Percentiles rank a stretch among this genome's conserved stretches.
Evolutionary conservation across 805 yeast genomes (phyloP).

Genomic region (Kodamaea kaohsiungensis): DNA sequence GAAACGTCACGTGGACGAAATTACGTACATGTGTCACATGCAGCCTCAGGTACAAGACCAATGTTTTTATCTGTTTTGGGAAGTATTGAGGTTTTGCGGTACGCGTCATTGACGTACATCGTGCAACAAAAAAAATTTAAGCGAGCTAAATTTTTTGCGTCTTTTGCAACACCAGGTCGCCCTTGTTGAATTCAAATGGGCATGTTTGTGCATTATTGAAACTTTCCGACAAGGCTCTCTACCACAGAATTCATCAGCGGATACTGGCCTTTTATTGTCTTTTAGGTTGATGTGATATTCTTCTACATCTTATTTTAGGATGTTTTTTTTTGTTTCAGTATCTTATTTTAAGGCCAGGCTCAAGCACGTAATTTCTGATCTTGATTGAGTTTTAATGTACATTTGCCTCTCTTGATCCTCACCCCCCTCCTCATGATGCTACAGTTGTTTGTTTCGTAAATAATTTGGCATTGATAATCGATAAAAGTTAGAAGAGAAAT

Average conservation of each 20-base stretch:
- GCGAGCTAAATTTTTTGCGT: neutral
- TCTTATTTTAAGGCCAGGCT: neutral
- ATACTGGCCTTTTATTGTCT: neutral
- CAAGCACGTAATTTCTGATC: neutral
- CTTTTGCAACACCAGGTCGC: neutral
- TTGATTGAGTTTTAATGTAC: neutral
- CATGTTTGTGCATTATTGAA: neutral
- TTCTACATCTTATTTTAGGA: neutral
- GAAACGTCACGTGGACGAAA: too few relatives aligned
- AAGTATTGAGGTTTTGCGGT: neutral
- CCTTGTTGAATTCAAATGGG: neutral
- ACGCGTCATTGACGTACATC: neutral
- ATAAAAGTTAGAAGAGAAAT: neutral
- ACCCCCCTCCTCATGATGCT: neutral
- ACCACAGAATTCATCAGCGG: neutral
- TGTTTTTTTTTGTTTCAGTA: neutral
- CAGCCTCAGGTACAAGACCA: neutral
- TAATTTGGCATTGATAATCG: slow-evolving; percentile 2
- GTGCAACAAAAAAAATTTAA: neutral
- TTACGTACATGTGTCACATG: neutral
- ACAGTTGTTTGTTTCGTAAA: neutral
- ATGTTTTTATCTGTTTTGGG: neutral
- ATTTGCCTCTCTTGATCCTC: neutral
- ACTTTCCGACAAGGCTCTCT: neutral
- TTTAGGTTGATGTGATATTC: neutral